Base-by-base conservation (phyloP, 2,329 filamentous ascomycete genomes). In the Sclerotiophoma versabilis region DNA sequence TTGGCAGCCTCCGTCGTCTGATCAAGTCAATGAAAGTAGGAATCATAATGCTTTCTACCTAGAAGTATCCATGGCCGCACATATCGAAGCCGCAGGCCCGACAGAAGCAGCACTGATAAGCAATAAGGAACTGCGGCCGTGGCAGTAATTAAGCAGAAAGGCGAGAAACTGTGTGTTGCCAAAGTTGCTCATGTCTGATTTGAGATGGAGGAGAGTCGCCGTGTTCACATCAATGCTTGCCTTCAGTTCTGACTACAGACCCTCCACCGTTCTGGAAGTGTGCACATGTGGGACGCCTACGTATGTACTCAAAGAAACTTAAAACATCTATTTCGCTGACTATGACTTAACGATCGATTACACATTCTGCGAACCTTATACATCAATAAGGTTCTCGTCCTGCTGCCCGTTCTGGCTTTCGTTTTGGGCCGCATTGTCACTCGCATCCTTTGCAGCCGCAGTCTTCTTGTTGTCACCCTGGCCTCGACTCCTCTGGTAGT, bases 401-500 rank as follows among this genome's bases (percentile, higher is more conserved):
- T 75, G 64, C 39, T 67, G 62, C 20, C 59, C 65, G 26, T 47
- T 51, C 30, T 56, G 47, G 12, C 30, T 23, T 19, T 50, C 47
- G 23, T 49, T 54, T 46, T 74, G 70, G 17, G 60, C 69, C 36
- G 69, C 70, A 60, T 78, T 77, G 61, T 81, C 79, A 63, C 67
- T 71, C 32, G 76, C 80, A 61, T 79, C 78, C 56, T 68, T 68
- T 38, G 41, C 65, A 15, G 59, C 72, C 71, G 79, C 78, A 51
- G 62, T 69, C 37, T 70, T 73, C 61, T 74, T 75, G 66, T 71
- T 72, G 65, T 74, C 74, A 43, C 69, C 69, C 51, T 69, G 65
- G 60, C 70, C 69, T 19, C 76, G 69, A 64, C 69, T 74, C 60
- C 80, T 71, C 65, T 77, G 74, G 67, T 83, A 83, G 71, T 77